Evolutionary conservation across 2,329 filamentous ascomycete genomes (phyloP).

Genomic region (Colletotrichum orbiculare): DNA sequence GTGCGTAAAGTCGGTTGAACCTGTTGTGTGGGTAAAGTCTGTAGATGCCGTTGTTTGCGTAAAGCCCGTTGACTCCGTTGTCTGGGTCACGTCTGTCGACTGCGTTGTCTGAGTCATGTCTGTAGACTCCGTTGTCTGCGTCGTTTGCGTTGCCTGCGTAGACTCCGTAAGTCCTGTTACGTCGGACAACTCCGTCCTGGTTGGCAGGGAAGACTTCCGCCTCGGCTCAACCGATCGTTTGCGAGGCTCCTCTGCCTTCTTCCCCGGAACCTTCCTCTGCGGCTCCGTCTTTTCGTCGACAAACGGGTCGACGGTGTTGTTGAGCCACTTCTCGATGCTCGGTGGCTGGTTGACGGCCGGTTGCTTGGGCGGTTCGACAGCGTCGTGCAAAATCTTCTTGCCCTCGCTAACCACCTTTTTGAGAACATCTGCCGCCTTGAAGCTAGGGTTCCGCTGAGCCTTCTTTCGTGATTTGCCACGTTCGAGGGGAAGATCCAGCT

Average conservation of each 20-base stretch:
- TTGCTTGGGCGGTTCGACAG: slow-evolving; percentile 65
- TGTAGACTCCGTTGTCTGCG: slow-evolving; percentile 33
- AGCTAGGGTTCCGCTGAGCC: slow-evolving; percentile 65
- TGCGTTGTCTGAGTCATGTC: slow-evolving; percentile 28
- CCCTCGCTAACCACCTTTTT: slow-evolving; percentile 73
- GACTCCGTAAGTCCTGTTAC: slow-evolving; percentile 27
- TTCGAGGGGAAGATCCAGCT: slow-evolving; percentile 66
- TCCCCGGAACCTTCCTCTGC: slow-evolving; percentile 48
- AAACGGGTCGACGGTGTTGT: slow-evolving; percentile 71
- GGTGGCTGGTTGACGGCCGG: slow-evolving; percentile 65
- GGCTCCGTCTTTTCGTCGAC: slow-evolving; percentile 54
- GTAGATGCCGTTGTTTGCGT: slow-evolving; percentile 25
- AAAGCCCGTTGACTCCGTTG: slow-evolving; percentile 38
- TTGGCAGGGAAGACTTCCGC: slow-evolving; percentile 39
- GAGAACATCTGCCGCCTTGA: slow-evolving; percentile 69
- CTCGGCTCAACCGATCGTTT: slow-evolving; percentile 41
- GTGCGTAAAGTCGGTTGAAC: slow-evolving; percentile 27
- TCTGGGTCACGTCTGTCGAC: slow-evolving; percentile 31
- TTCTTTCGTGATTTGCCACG: slow-evolving; percentile 54
- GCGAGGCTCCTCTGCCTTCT: slow-evolving; percentile 41
- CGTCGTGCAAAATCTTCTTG: slow-evolving; percentile 73
- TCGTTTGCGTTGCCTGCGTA: slow-evolving; percentile 22
- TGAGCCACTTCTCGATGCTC: slow-evolving; percentile 74
- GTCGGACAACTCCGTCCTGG: slow-evolving; percentile 41
- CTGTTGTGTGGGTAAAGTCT: slow-evolving; percentile 18